Evolutionary conservation across 2,329 filamentous ascomycete genomes (phyloP), one percentile per base, ranked within the genome.

Genomic region (Penicillium sp.): DNA sequence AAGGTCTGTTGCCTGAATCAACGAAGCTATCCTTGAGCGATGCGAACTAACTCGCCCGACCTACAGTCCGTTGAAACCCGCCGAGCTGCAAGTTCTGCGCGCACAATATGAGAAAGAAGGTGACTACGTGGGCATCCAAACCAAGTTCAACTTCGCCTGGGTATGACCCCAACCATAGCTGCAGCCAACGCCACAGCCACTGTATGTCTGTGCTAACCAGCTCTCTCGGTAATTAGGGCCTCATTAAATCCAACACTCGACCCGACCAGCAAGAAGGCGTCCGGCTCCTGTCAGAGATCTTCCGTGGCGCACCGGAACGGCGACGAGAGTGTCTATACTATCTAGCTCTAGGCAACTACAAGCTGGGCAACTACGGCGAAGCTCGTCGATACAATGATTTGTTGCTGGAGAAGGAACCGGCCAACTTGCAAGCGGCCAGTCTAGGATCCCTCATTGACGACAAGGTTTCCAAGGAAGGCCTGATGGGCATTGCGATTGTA

Each of bases 111-210:
- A 98, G 74, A 96, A 96, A 74, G 95, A 99, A 79, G 95, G 93
- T 66, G 91, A 96, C 70, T 96, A 96, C 81, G 93, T 96, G 59
- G 93, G 93, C 58, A 86, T 99, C 41, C 95, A 99, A 77, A 99
- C 95, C 60, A 98, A 98, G 75, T 99, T 99, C 85, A 99, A 99
- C 86, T 98, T 93, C 76, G 93, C 95, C 73, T 99, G 95, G 95
- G 92, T 96, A 85, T 56, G 81, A 4, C 9, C 39, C 16, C 26
- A 52, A 16, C 31, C 31, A 14, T 7, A 33, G 31, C 33, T 11
- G 14, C 48, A 22, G 35, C 45, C 21, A 21, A 21, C 43, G 22
- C 48, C 29, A 48, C 52, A n/a, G 35, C 19, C 27, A 48, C 35
- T 11, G 27, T 27, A 16, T 27, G 10, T 22, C n/a, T 9, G 21